Conservation (phyloP, 73 alveolate species). For the Effrenium voratum region DNA sequence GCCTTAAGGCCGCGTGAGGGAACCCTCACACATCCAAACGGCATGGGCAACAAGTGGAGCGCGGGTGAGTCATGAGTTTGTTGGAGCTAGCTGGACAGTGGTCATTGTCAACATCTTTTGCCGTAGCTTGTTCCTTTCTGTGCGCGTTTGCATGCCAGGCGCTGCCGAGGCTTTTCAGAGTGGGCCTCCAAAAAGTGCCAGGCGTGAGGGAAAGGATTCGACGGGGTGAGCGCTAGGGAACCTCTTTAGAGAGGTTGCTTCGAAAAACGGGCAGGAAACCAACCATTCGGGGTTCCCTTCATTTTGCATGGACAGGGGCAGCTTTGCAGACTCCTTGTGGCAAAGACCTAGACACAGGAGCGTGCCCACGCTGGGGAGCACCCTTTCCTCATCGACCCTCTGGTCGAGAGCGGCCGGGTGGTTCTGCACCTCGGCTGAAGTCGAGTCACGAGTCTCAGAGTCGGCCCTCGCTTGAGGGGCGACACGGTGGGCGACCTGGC, state of each 20-base stretch:
- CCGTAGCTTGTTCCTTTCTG: background rate
- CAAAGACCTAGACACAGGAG: conserved; percentile 41
- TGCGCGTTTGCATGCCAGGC: conserved; percentile 8
- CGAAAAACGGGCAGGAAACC: background rate
- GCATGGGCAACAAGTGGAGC: no score
- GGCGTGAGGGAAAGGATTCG: conserved; percentile 18
- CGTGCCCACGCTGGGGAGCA: conserved; percentile 50
- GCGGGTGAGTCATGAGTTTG: no score
- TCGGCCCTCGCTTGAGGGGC: background rate
- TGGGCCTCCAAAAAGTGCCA: conserved; percentile 17
- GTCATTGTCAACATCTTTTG: background rate
- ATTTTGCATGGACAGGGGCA: background rate
- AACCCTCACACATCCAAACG: no score
- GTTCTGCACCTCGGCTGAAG: background rate
- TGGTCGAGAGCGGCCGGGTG: conserved; percentile 47
- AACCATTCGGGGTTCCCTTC: no score
- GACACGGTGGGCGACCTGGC: conserved; percentile 11
- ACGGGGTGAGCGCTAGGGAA: no score
- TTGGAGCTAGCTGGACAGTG: background rate
- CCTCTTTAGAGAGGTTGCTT: no score
- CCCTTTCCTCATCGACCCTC: conserved; percentile 39
- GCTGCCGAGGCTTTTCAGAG: conserved; percentile 31
- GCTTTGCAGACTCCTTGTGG: background rate
- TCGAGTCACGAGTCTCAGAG: background rate
- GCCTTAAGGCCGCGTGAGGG: background rate